These are phyloP conservation scores for Ottelia alismoides DNA, from an alignment of 106 monocot species.

Conservation along the genomic window DNA sequence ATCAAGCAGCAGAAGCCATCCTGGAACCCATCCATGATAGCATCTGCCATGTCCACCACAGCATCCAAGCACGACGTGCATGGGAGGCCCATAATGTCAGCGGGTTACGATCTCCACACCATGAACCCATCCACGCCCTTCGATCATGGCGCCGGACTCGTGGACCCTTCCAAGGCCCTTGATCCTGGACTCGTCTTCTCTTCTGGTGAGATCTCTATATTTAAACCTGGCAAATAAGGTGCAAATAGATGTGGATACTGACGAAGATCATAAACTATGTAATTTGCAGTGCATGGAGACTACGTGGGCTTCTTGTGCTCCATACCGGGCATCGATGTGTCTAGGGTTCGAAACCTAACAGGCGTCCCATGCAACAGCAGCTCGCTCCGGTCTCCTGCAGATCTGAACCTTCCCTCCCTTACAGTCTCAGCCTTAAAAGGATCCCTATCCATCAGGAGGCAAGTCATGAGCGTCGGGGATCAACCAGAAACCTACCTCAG, in stretches of 20 bases:
- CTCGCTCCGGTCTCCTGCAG: constrained; percentile 19
- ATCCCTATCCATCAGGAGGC: constrained; percentile 12
- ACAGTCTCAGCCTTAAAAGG: constrained; percentile 46
- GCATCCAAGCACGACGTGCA: constrained; percentile 22
- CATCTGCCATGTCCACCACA: constrained; percentile 56
- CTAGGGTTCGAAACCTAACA: constrained; percentile 16
- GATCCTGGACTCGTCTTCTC: constrained; percentile 66
- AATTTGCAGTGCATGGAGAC: constrained; percentile 37
- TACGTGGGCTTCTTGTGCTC: constrained; percentile 66
- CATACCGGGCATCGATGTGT: constrained; percentile 19
- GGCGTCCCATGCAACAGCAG: constrained; percentile 22
- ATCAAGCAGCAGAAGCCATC: constrained; percentile 36
- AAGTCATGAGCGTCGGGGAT: constrained; percentile 32
- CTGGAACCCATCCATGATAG: constrained; percentile 61
- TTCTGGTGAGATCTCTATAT: constrained; percentile 53
- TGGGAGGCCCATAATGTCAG: constrained; percentile 37
- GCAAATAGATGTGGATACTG: too few relatives aligned
- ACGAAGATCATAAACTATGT: too few relatives aligned
- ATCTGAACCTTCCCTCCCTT: constrained; percentile 70
- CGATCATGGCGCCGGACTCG: constrained; percentile 55
- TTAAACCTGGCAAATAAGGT: too few relatives aligned
- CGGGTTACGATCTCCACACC: constrained; percentile 18
- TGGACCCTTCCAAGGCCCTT: constrained; percentile 40
- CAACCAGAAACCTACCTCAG: constrained; percentile 39
- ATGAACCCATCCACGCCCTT: constrained; percentile 52